Base-by-base conservation (phyloP, 192 early-diverging fungal genomes). In the Podila epigama region DNA sequence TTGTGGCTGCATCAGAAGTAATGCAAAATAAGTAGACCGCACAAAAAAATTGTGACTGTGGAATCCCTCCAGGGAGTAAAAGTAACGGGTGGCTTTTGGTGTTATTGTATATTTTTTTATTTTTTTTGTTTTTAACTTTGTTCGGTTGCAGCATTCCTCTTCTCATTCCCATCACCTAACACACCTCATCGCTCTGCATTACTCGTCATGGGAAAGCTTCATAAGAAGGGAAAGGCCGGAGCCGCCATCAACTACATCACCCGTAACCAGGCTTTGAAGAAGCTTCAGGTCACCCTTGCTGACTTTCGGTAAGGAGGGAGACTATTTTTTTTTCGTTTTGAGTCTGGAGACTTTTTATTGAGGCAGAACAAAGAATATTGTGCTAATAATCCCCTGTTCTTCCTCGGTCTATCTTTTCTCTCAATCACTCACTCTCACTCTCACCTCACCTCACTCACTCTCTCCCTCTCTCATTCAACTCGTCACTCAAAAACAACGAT, bases 251-350 rank as follows among this genome's bases (percentile, higher is more conserved):
- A 95, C 84, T 99, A 92, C 83, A 91, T 95, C 54, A 92, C 92
- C 58, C 87, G 97, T 69, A 92, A 88, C 72, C 90, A 93, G 79
- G 96, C 96, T 25, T 75, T 99, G 57, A 92, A 90, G 72, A 98
- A 96, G 85, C 92, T 99, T 69, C 97, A 99, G 81, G 81, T 99
- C 57, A 88, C 91, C 41, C 89, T 99, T 78, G 89, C 93, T 16
- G 93, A 96, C 75, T 99, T 99, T 87, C 89, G 93, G 92, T 92
- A 75, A 18, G 84, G 40, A 0, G 1, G 20, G n/a, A 18, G 34
- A 29, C 22, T 16, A 20, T 52, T 16, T 22, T 44, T 18, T 11
- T 29, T 67, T 56, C 42, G 20, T 39, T 16, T 54, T 10, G 13
- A 42, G 3, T 16, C 41, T 42, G 12, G 41, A 1, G n/a, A n/a